Evolutionary conservation across 257 asterid species (phyloP).

Genomic region (Solanum microdontum): DNA sequence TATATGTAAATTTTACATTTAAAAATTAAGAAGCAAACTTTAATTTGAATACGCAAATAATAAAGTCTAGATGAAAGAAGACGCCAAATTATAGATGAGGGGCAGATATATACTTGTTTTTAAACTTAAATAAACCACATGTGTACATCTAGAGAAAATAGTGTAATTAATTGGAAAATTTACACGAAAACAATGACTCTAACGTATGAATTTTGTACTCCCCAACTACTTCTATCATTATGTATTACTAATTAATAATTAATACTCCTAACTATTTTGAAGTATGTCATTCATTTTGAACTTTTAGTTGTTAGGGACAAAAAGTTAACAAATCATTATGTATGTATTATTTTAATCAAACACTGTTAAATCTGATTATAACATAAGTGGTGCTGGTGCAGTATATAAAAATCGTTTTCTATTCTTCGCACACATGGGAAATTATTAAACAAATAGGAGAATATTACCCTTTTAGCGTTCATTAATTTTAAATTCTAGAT

Average conservation of each 20-base stretch:
- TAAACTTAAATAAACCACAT: not conserved
- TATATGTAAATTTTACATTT: not conserved
- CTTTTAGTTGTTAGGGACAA: not conserved
- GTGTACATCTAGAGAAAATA: not conserved
- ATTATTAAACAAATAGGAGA: not conserved
- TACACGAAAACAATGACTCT: not conserved
- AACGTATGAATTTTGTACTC: not conserved
- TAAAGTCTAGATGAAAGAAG: not conserved
- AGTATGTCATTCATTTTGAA: not conserved
- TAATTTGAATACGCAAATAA: not conserved
- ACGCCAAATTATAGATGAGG: not conserved
- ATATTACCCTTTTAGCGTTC: not conserved
- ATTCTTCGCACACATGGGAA: not conserved
- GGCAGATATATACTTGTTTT: not conserved
- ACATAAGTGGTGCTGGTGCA: not conserved
- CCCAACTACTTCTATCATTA: not conserved
- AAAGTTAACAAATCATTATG: not conserved
- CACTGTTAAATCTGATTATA: not conserved
- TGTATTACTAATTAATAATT: not conserved
- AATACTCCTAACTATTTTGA: not conserved
- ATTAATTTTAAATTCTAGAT: not conserved
- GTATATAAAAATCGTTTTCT: not conserved
- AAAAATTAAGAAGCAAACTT: not conserved
- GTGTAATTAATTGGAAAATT: not conserved
- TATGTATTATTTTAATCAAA: not conserved